Conservation (phyloP, 306 rosid species). For the Sindora glabra region DNA sequence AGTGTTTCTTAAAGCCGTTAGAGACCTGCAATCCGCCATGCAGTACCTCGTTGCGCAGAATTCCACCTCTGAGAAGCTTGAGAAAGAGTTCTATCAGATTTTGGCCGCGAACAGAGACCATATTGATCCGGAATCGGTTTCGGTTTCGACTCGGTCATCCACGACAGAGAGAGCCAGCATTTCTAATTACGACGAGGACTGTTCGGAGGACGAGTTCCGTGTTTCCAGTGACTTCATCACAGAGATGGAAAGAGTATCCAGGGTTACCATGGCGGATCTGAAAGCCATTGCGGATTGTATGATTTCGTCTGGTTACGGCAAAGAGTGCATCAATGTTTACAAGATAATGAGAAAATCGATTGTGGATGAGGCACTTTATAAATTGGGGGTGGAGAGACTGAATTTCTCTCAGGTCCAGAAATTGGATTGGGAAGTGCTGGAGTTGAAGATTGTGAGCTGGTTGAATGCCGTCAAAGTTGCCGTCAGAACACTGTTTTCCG, state of each 20-base stretch:
- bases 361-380: slow-evolving; percentile 54
- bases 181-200: slow-evolving; percentile 47
- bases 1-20: slow-evolving; percentile 47
- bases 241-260: slow-evolving; percentile 36
- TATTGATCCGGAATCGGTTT: slow-evolving; percentile 54
- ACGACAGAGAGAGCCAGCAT: slow-evolving; percentile 26
- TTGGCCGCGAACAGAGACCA: slow-evolving; percentile 26
- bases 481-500: slow-evolving; percentile 49
- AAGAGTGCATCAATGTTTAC: slow-evolving; percentile 64
- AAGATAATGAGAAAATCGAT: slow-evolving; percentile 46
- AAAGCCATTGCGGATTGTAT: slow-evolving; percentile 60
- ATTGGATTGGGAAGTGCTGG: slow-evolving; percentile 66
- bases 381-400: slow-evolving; percentile 53
- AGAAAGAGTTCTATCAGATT: slow-evolving; percentile 56
- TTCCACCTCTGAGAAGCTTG: slow-evolving; percentile 35
- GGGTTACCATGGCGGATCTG: slow-evolving; percentile 53
- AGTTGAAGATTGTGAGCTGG: slow-evolving; percentile 60
- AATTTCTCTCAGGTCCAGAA: slow-evolving; percentile 48
- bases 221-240: slow-evolving; percentile 21
- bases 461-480: slow-evolving; percentile 47
- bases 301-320: slow-evolving; percentile 59
- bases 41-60: slow-evolving; percentile 27
- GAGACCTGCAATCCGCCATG: slow-evolving; percentile 64
- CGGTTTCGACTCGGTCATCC: slow-evolving; percentile 45
- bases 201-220: slow-evolving; percentile 46